Evolutionary conservation across 1,284 basidiomycete genomes (phyloP).

Genomic region (Peniophora sp.): DNA sequence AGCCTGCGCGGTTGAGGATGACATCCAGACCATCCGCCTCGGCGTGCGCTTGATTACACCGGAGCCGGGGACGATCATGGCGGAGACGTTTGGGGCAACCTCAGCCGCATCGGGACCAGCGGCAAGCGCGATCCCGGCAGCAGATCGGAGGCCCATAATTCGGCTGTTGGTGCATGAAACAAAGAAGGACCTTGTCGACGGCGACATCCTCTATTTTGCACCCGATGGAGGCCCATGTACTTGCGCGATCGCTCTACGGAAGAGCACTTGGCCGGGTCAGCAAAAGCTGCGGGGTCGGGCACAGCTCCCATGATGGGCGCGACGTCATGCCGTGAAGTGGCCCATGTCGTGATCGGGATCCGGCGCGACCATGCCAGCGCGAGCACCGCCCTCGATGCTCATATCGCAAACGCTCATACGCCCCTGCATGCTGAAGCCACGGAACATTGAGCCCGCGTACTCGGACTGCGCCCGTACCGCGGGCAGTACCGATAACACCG

Average conservation of each 20-base stretch:
- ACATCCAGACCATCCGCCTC: slow-evolving; percentile 89
- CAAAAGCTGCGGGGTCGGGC: slow-evolving; percentile 71
- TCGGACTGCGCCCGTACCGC: slow-evolving; percentile 89
- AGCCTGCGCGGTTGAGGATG: slow-evolving; percentile 90
- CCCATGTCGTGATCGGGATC: slow-evolving; percentile 97
- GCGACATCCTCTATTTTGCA: slow-evolving; percentile 76
- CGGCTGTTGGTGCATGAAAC: slow-evolving; percentile 97
- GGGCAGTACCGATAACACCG: slow-evolving; percentile 89
- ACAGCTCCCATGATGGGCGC: slow-evolving; percentile 82
- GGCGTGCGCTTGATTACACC: slow-evolving; percentile 90
- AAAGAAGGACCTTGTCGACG: slow-evolving; percentile 93
- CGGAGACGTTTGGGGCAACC: slow-evolving; percentile 76
- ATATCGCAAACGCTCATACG: slow-evolving; percentile 98
- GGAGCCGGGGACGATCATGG: slow-evolving; percentile 95
- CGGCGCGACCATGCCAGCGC: slow-evolving; percentile 93
- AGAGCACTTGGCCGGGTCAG: slow-evolving; percentile 59
- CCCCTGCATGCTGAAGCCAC: slow-evolving; percentile 90
- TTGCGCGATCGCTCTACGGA: slow-evolving; percentile 78
- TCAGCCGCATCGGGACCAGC: slow-evolving; percentile 73
- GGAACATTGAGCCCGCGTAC: slow-evolving; percentile 89
- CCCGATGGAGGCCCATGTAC: slow-evolving; percentile 90
- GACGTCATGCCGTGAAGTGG: slow-evolving; percentile 92
- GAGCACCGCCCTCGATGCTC: slow-evolving; percentile 94
- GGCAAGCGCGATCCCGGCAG: slow-evolving; percentile 75
- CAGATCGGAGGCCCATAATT: slow-evolving; percentile 91